Evolutionary conservation across 306 rosid genomes (phyloP).

Genomic region (Corylus avellana): DNA sequence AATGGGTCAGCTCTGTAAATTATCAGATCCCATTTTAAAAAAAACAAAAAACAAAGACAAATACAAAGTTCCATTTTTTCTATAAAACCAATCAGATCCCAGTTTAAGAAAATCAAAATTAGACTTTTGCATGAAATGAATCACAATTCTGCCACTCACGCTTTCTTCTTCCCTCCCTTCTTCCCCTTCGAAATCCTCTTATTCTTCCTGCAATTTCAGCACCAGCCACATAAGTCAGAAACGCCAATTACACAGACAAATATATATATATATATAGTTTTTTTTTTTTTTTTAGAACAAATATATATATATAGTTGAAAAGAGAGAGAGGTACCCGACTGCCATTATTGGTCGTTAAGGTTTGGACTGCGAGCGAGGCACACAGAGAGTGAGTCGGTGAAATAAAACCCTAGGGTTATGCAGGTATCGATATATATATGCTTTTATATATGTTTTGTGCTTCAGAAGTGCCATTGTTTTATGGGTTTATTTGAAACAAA

Average conservation of each 20-base stretch:
- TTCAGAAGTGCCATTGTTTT: background rate
- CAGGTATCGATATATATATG: background rate
- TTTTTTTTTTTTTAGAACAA: no score
- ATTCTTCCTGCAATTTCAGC: constrained; percentile 37
- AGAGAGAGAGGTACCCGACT: constrained; percentile 29
- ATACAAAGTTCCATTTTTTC: background rate
- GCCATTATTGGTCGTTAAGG: constrained; percentile 33
- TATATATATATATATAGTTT: background rate
- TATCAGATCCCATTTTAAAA: background rate
- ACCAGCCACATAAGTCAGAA: background rate
- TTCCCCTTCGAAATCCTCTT: constrained; percentile 49
- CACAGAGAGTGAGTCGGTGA: background rate
- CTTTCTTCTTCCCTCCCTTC: constrained; percentile 55
- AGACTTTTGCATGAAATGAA: background rate
- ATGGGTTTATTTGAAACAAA: constrained; percentile 19
- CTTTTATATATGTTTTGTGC: background rate
- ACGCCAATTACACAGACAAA: background rate
- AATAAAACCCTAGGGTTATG: background rate
- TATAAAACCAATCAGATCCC: background rate
- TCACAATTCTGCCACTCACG: constrained; percentile 24
- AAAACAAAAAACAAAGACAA: no score
- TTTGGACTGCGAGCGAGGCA: constrained; percentile 7
- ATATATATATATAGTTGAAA: background rate
- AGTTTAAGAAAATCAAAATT: background rate
- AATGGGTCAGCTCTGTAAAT: constrained; percentile 39